Conservation (phyloP, 2,329 filamentous ascomycete genomes). For the Sporothrix protearum region DNA sequence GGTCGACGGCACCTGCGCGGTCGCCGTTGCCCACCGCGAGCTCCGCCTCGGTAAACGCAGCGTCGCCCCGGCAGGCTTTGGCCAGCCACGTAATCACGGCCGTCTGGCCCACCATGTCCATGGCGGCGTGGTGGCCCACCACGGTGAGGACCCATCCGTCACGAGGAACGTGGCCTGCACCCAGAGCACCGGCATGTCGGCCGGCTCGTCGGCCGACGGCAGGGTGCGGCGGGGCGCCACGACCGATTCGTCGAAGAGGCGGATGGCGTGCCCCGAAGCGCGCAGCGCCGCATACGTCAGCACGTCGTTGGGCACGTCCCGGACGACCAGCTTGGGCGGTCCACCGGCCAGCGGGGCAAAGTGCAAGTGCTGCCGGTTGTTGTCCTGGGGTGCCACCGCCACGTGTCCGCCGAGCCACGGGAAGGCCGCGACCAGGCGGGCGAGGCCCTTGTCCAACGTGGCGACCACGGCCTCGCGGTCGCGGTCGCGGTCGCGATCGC, state of each 20-base stretch:
- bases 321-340: neutral
- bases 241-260: conserved; percentile 37
- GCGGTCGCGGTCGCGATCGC: neutral
- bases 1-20: neutral
- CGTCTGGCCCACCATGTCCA: conserved; percentile 30
- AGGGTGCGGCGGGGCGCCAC: conserved; percentile 16
- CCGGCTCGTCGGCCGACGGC: conserved; percentile 37
- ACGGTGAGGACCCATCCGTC: conserved; percentile 28
- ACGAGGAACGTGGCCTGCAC: conserved; percentile 31
- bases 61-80: conserved; percentile 44
- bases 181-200: conserved; percentile 43
- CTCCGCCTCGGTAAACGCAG: neutral
- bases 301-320: neutral
- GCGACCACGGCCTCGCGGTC: neutral
- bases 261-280: neutral
- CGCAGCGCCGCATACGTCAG: neutral
- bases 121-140: conserved; percentile 27
- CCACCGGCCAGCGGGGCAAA: neutral
- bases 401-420: conserved; percentile 5
- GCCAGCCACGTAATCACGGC: conserved; percentile 39
- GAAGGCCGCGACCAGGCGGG: neutral
- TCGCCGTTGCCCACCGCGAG: conserved; percentile 9
- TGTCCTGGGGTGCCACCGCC: neutral
- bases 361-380: neutral
- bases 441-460: neutral